phyloP scores from a whole-genome alignment of 441 rosid genomes.

The Rhodomyrtus psidioides region DNA sequence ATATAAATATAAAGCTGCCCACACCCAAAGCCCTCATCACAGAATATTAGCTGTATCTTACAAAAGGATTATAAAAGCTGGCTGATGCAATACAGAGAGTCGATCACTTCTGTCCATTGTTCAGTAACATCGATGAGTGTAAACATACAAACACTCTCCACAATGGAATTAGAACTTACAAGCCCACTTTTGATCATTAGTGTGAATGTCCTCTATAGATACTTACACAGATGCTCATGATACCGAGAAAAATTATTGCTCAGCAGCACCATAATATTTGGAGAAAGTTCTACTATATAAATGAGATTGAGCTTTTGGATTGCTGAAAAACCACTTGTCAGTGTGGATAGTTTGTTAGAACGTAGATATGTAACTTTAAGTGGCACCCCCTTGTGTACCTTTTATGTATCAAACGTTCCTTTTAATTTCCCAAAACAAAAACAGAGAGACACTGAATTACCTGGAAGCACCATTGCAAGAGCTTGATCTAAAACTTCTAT shows the following conservation, averaged over 20 bases:
- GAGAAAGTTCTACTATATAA: not conserved
- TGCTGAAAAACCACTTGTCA: not conserved
- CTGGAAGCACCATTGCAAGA: conserved; percentile 81
- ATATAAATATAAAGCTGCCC: not conserved
- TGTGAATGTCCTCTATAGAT: no score
- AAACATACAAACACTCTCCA: not conserved
- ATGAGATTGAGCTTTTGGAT: not conserved
- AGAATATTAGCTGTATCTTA: not conserved
- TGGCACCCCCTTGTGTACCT: not conserved
- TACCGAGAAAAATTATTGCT: no score
- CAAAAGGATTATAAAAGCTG: not conserved
- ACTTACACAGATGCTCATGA: no score
- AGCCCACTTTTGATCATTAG: no score
- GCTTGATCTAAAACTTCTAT: conserved; percentile 61
- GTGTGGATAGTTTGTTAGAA: not conserved
- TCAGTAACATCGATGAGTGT: not conserved
- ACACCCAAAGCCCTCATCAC: not conserved
- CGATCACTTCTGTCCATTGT: not conserved
- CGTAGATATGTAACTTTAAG: not conserved
- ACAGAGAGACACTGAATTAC: conserved; percentile 15
- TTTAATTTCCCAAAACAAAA: not conserved
- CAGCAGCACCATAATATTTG: not conserved
- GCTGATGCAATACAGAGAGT: not conserved
- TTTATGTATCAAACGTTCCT: not conserved
- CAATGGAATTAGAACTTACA: no score